phyloP scores from a whole-genome alignment of 148 eudicot species.

The Hydrangea macrophylla region DNA sequence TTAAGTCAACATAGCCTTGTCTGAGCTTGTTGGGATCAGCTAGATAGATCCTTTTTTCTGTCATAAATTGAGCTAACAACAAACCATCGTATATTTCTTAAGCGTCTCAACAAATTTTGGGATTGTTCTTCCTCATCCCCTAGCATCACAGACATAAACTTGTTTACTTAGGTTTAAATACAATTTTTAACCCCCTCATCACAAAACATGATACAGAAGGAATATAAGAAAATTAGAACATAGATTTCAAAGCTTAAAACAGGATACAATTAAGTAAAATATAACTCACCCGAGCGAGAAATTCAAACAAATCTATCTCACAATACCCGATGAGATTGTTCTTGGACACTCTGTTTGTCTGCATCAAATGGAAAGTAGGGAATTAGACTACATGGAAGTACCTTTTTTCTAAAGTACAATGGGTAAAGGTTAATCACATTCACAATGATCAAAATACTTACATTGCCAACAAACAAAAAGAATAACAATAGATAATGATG shows the following conservation, averaged over 20 bases:
- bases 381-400: neutral
- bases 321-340: conserved; percentile 81
- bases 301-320: conserved; percentile 69
- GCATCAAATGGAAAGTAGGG: conserved; percentile 33
- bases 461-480: neutral
- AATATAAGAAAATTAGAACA: neutral
- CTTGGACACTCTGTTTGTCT: conserved; percentile 81
- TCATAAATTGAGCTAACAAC: too few relatives aligned
- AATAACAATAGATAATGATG: neutral
- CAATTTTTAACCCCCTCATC: neutral
- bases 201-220: conserved; percentile 7
- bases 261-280: neutral
- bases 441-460: neutral
- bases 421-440: neutral
- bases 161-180: neutral
- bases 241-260: neutral
- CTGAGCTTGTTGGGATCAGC: too few relatives aligned
- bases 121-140: neutral
- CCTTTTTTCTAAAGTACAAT: neutral
- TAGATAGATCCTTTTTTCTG: too few relatives aligned
- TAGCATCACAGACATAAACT: neutral
- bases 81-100: too few relatives aligned
- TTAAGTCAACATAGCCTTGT: too few relatives aligned
- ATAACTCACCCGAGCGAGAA: conserved; percentile 66
- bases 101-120: neutral